These are phyloP conservation scores for Hura crepitans DNA, from an alignment of 441 rosid species.

Conservation along the genomic window DNA sequence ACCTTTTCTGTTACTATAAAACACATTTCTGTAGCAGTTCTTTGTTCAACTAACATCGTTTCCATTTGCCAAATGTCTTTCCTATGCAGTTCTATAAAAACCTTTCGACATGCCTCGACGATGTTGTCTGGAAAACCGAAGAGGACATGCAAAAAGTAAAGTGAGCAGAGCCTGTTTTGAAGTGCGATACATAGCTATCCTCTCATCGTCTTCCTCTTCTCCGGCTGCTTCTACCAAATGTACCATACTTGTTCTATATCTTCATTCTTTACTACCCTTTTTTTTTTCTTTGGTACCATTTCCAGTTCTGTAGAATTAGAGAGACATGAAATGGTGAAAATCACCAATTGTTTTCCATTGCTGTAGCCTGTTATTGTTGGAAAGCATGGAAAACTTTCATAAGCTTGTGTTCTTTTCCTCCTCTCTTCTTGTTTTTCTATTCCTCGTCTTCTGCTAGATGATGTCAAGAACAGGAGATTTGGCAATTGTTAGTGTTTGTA, in stretches of 20 bases:
- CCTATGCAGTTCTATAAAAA: conserved; percentile 72
- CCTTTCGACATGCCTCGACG: conserved; percentile 69
- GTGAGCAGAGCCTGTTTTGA: conserved; percentile 16
- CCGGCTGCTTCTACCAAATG: conserved; percentile 16
- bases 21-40: no score
- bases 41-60: not conserved
- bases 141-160: conserved; percentile 59
- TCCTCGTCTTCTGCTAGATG: not conserved
- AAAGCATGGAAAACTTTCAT: conserved; percentile 28
- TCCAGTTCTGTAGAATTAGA: conserved; percentile 17
- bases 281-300: not conserved
- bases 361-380: conserved; percentile 33
- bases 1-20: conserved; percentile 5
- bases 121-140: conserved; percentile 84
- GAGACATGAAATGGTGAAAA: conserved; percentile 13
- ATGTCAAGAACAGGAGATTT: not conserved
- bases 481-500: conserved; percentile 1
- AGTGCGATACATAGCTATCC: not conserved
- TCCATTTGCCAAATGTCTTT: not conserved
- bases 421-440: not conserved
- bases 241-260: conserved; percentile 21
- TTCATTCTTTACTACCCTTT: conserved; percentile 24
- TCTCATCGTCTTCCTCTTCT: conserved; percentile 3
- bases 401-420: conserved; percentile 8
- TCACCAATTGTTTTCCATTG: conserved; percentile 30